Evolutionary conservation across 805 yeast genomes (phyloP).

Genomic region (Diddensiella transvaalensis): DNA sequence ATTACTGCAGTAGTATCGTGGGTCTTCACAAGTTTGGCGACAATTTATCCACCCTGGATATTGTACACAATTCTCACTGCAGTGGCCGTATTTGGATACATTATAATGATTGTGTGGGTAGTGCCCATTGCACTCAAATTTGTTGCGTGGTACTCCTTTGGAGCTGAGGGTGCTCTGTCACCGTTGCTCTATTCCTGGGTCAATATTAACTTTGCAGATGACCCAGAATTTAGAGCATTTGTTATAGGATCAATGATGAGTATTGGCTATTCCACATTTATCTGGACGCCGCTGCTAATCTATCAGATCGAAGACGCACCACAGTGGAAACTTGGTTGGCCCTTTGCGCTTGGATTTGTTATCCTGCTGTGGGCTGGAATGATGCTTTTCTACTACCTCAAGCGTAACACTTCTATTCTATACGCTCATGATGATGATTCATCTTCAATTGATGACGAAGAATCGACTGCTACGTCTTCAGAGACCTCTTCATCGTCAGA

Average conservation of each 20-base stretch:
- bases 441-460: not conserved
- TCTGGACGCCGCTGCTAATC: conserved; percentile 12
- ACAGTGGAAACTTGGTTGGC: conserved; percentile 9
- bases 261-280: conserved; percentile 11
- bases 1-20: conserved; percentile 8
- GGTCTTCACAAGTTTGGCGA: conserved; percentile 3
- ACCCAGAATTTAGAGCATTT: conserved; percentile 10
- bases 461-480: no score
- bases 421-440: not conserved
- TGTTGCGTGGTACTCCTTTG: conserved; percentile 13
- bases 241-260: conserved; percentile 13
- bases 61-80: conserved; percentile 2
- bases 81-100: conserved; percentile 1
- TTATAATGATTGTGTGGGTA: conserved; percentile 2
- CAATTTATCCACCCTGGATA: conserved; percentile 7
- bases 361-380: conserved; percentile 7
- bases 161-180: conserved; percentile 9
- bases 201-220: conserved; percentile 7
- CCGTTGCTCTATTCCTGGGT: conserved; percentile 9
- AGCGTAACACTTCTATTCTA: not conserved
- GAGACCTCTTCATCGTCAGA: not conserved
- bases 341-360: conserved; percentile 5
- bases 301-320: conserved; percentile 12
- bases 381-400: conserved; percentile 9
- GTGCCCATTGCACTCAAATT: conserved; percentile 7